Evolutionary conservation across 1,139 yeast genomes (phyloP).

Genomic region (Keqinozyma sinolaborantium): DNA sequence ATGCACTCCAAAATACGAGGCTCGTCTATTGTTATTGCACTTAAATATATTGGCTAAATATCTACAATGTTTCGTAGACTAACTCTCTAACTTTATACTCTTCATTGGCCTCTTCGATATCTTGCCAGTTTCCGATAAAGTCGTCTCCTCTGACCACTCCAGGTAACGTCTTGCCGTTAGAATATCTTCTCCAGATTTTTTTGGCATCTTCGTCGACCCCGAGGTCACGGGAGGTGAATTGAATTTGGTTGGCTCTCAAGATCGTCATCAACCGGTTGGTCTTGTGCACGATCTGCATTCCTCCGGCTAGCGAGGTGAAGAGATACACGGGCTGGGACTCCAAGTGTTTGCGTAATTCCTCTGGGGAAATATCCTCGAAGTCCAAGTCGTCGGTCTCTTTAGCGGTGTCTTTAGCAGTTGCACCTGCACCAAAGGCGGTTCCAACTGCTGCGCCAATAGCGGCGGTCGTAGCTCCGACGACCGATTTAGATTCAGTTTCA

Average conservation of each 20-base stretch:
- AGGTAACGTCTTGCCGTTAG: conserved; percentile 75
- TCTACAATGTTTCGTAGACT: conserved; percentile 48
- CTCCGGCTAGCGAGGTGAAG: conserved; percentile 87
- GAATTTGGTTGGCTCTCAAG: conserved; percentile 68
- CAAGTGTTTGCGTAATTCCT: conserved; percentile 43
- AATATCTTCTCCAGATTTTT: conserved; percentile 77
- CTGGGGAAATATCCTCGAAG: conserved; percentile 39
- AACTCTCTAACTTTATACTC: conserved; percentile 66
- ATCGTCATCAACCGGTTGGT: conserved; percentile 78
- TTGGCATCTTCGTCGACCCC: conserved; percentile 89
- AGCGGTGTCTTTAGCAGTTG: conserved; percentile 1
- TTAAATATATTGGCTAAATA: no score
- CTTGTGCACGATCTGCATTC: conserved; percentile 77
- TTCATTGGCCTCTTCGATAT: conserved; percentile 80
- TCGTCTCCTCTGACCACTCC: conserved; percentile 95
- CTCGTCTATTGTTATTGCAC: no score
- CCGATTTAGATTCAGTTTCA: no score
- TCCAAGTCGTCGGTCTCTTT: conserved; percentile 25
- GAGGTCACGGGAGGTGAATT: conserved; percentile 69
- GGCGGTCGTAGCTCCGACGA: not conserved
- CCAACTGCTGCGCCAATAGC: not conserved
- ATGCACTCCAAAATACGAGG: no score
- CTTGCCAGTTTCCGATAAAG: conserved; percentile 79
- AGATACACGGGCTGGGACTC: conserved; percentile 63
- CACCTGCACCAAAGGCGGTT: not conserved